Percentiles rank a stretch among this genome's conserved stretches.
Evolutionary conservation across 78 protist genomes (phyloP).

Genomic region (Bigelowiella natans): DNA sequence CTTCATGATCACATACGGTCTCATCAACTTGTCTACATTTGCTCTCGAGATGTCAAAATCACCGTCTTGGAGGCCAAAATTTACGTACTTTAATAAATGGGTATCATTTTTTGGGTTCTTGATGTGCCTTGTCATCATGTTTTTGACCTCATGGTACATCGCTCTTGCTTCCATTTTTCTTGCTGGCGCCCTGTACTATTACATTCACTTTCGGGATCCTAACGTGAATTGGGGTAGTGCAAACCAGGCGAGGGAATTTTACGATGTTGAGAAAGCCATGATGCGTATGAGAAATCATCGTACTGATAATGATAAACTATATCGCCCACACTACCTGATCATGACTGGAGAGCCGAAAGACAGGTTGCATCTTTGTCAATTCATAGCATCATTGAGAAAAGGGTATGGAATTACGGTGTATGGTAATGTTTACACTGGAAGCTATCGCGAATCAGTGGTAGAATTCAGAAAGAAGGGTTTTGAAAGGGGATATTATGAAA

Average conservation of each 20-base stretch:
- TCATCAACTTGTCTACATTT: neutral
- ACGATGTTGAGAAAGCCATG: neutral
- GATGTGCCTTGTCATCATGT: conserved; percentile 26
- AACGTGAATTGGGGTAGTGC: neutral
- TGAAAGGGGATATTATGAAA: neutral
- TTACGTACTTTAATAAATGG: neutral
- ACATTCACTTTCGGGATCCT: neutral
- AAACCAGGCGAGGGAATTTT: neutral
- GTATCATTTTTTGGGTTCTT: conserved; percentile 4
- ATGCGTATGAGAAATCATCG: neutral
- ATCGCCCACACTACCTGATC: no score
- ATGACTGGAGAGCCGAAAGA: neutral
- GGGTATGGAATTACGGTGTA: neutral
- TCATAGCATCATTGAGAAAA: neutral
- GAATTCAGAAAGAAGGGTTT: no score
- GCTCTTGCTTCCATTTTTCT: neutral
- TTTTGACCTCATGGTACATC: conserved; percentile 6
- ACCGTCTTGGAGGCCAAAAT: conserved; percentile 25
- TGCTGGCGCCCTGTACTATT: neutral
- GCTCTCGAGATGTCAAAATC: neutral
- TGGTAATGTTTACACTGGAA: no score
- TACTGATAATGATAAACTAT: no score
- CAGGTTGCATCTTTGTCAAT: neutral
- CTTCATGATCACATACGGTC: neutral
- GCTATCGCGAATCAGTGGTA: no score